phyloP scores from a whole-genome alignment of 1,139 yeast species.

The Zygosaccharomyces pseudobailii region DNA sequence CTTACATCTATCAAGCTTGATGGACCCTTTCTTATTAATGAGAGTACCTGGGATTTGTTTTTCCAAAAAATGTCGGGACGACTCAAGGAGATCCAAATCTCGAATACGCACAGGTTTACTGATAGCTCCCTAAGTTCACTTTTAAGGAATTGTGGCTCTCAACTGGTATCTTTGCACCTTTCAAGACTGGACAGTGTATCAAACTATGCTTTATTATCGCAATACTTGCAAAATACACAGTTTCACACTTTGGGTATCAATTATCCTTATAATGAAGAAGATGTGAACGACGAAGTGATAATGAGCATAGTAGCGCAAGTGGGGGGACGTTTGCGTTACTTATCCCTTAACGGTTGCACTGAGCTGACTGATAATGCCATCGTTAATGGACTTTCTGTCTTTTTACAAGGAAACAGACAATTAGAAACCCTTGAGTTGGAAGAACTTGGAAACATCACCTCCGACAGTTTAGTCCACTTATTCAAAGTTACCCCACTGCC shows the following conservation, averaged over 20 bases:
- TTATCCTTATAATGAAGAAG: constrained; percentile 59
- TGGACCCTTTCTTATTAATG: constrained; percentile 84
- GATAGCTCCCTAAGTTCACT: constrained; percentile 60
- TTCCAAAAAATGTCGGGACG: constrained; percentile 49
- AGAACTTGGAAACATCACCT: constrained; percentile 56
- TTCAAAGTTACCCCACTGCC: constrained; percentile 46
- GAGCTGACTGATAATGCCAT: constrained; percentile 63
- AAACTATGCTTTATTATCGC: constrained; percentile 60
- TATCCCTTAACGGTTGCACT: constrained; percentile 69
- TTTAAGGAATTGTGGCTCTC: constrained; percentile 56
- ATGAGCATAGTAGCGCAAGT: constrained; percentile 58
- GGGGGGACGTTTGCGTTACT: constrained; percentile 53
- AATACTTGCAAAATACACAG: constrained; percentile 43
- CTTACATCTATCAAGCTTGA: constrained; percentile 57
- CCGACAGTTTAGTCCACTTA: constrained; percentile 56
- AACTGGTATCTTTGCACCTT: constrained; percentile 48
- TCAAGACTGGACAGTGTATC: constrained; percentile 70
- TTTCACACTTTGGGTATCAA: constrained; percentile 61
- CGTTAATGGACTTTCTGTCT: constrained; percentile 53
- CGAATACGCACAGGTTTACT: constrained; percentile 79
- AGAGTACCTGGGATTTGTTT: constrained; percentile 67
- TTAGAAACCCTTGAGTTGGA: constrained; percentile 24
- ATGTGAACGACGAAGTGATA: constrained; percentile 67
- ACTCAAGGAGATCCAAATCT: constrained; percentile 53
- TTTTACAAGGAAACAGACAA: constrained; percentile 23